Conservation (phyloP, 2,329 filamentous ascomycete species). For the Monosporascus sp. region DNA sequence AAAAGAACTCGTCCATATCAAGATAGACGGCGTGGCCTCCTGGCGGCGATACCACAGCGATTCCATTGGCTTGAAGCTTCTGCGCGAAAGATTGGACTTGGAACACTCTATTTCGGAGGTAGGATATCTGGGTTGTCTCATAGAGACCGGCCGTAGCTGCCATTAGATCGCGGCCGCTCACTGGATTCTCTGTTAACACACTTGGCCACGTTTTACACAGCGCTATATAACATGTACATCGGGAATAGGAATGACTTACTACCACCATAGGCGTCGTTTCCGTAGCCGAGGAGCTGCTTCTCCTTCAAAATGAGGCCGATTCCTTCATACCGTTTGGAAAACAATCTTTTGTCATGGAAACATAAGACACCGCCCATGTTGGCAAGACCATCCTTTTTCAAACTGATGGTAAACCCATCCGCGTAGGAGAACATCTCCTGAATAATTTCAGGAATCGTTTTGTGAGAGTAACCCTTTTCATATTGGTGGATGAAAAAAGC, state of each 20-base stretch:
- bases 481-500: constrained; percentile 17
- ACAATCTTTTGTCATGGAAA: constrained; percentile 10
- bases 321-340: constrained; percentile 9
- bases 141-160: constrained; percentile 11
- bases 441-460: constrained; percentile 12
- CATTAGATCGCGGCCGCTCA: constrained; percentile 17
- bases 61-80: constrained; percentile 5
- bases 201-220: no score
- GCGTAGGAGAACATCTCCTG: constrained; percentile 18
- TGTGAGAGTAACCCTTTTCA: constrained; percentile 13
- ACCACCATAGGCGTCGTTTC: constrained; percentile 17
- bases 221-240: no score
- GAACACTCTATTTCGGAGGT: constrained; percentile 8
- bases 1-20: constrained; percentile 17
- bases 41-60: constrained; percentile 10
- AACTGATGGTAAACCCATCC: constrained; percentile 18
- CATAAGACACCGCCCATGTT: constrained; percentile 19
- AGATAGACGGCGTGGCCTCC: constrained; percentile 17
- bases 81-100: constrained; percentile 13
- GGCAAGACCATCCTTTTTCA: constrained; percentile 20
- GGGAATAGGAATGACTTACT: constrained; percentile 7
- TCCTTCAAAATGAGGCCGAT: constrained; percentile 13
- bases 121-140: constrained; percentile 12
- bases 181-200: constrained; percentile 2
- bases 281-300: constrained; percentile 16